Evolutionary conservation across 2,329 filamentous ascomycete species (phyloP), one percentile per base, ranked within the genome.

Genomic region (Raffaelea albimanens): DNA sequence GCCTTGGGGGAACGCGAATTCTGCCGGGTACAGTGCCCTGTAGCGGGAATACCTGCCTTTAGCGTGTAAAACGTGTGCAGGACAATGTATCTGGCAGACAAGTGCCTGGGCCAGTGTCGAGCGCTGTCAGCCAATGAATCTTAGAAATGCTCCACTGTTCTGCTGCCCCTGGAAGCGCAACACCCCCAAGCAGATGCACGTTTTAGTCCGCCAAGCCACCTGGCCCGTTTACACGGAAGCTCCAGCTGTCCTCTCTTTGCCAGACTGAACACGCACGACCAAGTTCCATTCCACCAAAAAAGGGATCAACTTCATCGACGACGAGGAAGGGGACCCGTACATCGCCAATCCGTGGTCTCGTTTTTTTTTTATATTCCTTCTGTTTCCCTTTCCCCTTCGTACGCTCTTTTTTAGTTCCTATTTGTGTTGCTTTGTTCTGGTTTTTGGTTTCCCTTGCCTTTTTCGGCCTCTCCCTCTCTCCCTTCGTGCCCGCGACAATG

Each of bases 401-500:
- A 29, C 33, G 21, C 5, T n/a, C 38, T 19, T 4, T 3, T 34
- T 39, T 36, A 18, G 19, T 20, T 41, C 39, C n/a, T n/a, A n/a
- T n/a, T n/a, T 21, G 38, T 39, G 31, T 9, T 44, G 13, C n/a
- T 22, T 34, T 20, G 18, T 16, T 36, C 34, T 36, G n/a, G n/a
- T 7, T 38, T 38, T 38, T 38, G 34, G 13, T 5, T 10, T 23
- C 9, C 16, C n/a, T 18, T 19, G 5, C 19, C 18, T 43, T 43
- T 19, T 33, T 22, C 18, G 19, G 20, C 34, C 20, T 38, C 25
- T 43, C 20, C 33, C 25, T 43, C 18, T 29, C 46, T 62, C 61
- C 64, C 65, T 70, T 57, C 52, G 73, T 72, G 70, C 64, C 68
- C 68, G 64, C 60, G 57, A 50, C 48, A n/a, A 49, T 48, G 46